These are phyloP conservation scores for Aureobasidium subglaciale DNA, from an alignment of 2,329 filamentous ascomycete species.

Conservation along the genomic window DNA sequence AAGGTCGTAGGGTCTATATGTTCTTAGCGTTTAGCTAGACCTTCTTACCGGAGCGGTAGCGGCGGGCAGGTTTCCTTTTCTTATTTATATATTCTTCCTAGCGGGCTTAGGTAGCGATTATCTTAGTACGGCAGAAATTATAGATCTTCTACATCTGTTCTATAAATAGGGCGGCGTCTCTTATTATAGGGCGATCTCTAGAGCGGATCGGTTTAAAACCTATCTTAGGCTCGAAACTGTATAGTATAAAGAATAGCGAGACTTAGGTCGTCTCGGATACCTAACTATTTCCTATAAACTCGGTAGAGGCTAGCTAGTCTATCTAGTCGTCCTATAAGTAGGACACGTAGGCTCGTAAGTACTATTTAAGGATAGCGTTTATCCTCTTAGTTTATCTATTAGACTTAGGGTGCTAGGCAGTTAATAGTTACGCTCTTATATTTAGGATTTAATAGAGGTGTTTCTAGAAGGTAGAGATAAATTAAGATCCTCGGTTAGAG, in stretches of 20 bases:
- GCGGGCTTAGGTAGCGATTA: neutral
- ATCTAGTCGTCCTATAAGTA: neutral
- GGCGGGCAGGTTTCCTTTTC: too few species aligned
- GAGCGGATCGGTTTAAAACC: neutral
- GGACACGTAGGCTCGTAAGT: neutral
- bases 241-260: neutral
- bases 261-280: neutral
- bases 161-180: neutral
- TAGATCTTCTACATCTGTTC: constrained; percentile 1
- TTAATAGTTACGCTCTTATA: neutral
- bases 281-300: neutral
- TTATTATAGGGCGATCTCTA: neutral
- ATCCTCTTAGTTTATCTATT: neutral
- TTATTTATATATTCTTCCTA: too few species aligned
- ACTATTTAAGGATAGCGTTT: constrained; percentile 2
- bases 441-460: neutral
- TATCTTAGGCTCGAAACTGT: neutral
- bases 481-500: too few species aligned
- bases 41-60: too few species aligned
- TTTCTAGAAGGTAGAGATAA: too few species aligned
- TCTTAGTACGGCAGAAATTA: neutral
- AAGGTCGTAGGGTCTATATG: too few species aligned
- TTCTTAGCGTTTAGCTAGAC: too few species aligned
- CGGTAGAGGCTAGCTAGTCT: neutral
- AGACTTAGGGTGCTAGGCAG: neutral